Percentiles rank a stretch among this genome's conserved stretches.
Conservation (phyloP, 495 filamentous ascomycete species). For the Daldinia grandis region DNA sequence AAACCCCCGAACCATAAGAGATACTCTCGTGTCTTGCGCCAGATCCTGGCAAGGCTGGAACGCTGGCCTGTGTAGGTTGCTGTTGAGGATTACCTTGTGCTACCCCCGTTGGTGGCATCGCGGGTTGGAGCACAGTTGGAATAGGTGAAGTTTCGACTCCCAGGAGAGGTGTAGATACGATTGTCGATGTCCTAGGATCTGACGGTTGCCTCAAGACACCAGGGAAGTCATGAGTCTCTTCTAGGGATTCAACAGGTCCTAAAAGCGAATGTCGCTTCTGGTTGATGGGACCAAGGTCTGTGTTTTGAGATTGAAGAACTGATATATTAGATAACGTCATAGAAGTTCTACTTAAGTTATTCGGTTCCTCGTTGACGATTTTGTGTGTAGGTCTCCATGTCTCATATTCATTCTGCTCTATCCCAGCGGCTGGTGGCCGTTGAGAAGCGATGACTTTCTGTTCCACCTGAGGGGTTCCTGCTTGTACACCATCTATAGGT, state of each 20-base stretch:
- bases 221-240: slow-evolving; percentile 3
- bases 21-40: slow-evolving; percentile 41
- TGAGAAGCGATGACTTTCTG: slow-evolving; percentile 35
- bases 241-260: slow-evolving; percentile 9
- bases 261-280: slow-evolving; percentile 35
- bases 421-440: slow-evolving; percentile 13
- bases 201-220: slow-evolving; percentile 26
- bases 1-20: slow-evolving; percentile 5
- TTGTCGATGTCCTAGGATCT: slow-evolving; percentile 13
- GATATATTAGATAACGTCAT: slow-evolving; percentile 30
- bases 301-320: slow-evolving; percentile 41
- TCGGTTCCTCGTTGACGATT: slow-evolving; percentile 12
- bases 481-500: neutral
- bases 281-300: slow-evolving; percentile 30
- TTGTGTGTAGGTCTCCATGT: slow-evolving; percentile 46
- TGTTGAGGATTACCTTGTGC: slow-evolving; percentile 8
- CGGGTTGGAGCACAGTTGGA: slow-evolving; percentile 30
- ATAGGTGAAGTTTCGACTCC: slow-evolving; percentile 7
- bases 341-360: slow-evolving; percentile 22
- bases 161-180: slow-evolving; percentile 3
- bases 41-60: slow-evolving; percentile 19
- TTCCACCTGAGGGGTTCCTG: slow-evolving; percentile 4
- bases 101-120: slow-evolving; percentile 10
- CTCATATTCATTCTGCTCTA: slow-evolving; percentile 41
- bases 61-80: neutral